These are phyloP conservation scores for Fomitopsis betulina DNA, from an alignment of 1,284 basidiomycete species.

Conservation along the genomic window DNA sequence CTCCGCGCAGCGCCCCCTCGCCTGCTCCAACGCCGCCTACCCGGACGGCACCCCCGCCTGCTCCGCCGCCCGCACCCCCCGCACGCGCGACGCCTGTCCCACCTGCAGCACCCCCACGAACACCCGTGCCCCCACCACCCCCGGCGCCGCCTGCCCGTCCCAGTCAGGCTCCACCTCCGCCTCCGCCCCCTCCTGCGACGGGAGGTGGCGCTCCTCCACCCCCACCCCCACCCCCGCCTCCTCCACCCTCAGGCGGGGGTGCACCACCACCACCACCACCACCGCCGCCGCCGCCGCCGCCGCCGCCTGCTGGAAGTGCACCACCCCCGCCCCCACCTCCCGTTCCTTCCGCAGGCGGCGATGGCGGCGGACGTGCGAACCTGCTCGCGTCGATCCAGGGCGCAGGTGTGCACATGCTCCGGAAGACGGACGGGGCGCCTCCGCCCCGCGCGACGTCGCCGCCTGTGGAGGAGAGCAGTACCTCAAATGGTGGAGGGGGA, in stretches of 20 bases:
- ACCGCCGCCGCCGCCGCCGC: slow-evolving; percentile 31
- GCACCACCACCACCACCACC: slow-evolving; percentile 31
- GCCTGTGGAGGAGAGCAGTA: slow-evolving; percentile 34
- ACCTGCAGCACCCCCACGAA: slow-evolving; percentile 28
- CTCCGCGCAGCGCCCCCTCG: slow-evolving; percentile 27
- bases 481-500: slow-evolving; percentile 36
- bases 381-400: slow-evolving; percentile 68
- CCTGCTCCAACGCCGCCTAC: slow-evolving; percentile 13
- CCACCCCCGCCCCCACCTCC: slow-evolving; percentile 26
- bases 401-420: slow-evolving; percentile 66
- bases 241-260: slow-evolving; percentile 20
- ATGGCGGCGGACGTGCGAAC: slow-evolving; percentile 45
- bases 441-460: slow-evolving; percentile 33
- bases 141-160: slow-evolving; percentile 29
- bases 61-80: slow-evolving; percentile 25
- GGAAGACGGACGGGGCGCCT: slow-evolving; percentile 51
- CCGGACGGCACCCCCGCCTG: slow-evolving; percentile 22
- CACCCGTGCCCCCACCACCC: slow-evolving; percentile 27
- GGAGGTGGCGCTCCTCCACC: slow-evolving; percentile 33
- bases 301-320: slow-evolving; percentile 23
- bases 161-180: slow-evolving; percentile 29
- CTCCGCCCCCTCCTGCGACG: slow-evolving; percentile 37
- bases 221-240: slow-evolving; percentile 17
- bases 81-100: slow-evolving; percentile 23
- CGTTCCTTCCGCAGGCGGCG: slow-evolving; percentile 27